Conservation (phyloP, 805 yeast genomes). For the Nakazawaea ambrosiae region DNA sequence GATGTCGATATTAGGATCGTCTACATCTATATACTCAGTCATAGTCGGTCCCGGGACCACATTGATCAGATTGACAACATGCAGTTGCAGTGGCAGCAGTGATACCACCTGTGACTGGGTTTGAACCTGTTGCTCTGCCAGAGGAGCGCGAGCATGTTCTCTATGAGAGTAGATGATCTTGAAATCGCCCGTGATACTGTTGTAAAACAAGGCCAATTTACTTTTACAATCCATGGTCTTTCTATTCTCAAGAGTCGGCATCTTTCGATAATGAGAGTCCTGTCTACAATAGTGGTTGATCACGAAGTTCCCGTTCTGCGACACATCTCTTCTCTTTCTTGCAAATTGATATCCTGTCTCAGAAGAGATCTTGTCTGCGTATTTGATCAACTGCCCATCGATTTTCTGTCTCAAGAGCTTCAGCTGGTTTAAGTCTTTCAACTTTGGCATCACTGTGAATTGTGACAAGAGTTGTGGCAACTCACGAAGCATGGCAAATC, state of each 20-base stretch:
- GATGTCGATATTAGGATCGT: background rate
- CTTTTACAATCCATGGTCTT: conserved; percentile 11
- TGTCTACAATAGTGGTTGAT: conserved; percentile 11
- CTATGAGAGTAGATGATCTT: conserved; percentile 9
- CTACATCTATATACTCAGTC: background rate
- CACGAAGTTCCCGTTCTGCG: conserved; percentile 12
- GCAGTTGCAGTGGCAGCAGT: too few relatives aligned
- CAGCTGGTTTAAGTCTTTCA: conserved; percentile 7
- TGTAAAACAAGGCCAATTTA: conserved; percentile 8
- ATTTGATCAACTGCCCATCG: conserved; percentile 6
- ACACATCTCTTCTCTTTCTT: conserved; percentile 11
- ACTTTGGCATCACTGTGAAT: conserved; percentile 3
- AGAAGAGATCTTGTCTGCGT: conserved; percentile 3
- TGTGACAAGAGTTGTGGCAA: conserved; percentile 2
- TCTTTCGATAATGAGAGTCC: conserved; percentile 10
- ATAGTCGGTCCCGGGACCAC: too few relatives aligned
- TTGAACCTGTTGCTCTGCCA: background rate
- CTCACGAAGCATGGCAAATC: conserved; percentile 7
- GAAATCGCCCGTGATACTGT: conserved; percentile 9
- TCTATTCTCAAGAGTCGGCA: conserved; percentile 6
- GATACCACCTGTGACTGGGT: too few relatives aligned
- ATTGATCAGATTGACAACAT: too few relatives aligned
- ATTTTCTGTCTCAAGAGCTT: conserved; percentile 6
- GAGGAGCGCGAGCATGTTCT: conserved; percentile 5
- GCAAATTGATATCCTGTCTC: conserved; percentile 9